phyloP scores from a whole-genome alignment of 1,284 basidiomycete genomes.

The Peniophora sp. region DNA sequence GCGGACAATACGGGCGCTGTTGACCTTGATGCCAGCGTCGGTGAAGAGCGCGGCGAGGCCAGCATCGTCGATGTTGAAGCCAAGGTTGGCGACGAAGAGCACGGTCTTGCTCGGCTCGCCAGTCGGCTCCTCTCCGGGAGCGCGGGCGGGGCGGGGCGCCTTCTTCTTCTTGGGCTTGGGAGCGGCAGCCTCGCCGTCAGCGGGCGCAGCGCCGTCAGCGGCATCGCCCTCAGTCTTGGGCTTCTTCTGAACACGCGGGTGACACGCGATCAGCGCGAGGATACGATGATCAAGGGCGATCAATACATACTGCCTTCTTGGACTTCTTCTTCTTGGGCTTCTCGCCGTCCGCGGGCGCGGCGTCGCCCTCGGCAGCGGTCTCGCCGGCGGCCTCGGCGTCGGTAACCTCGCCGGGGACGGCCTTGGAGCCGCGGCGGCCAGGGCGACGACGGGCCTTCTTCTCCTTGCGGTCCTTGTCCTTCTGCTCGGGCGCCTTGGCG shows the following conservation, averaged over 20 bases:
- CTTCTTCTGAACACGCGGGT: conserved; percentile 22
- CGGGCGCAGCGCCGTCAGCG: conserved; percentile 17
- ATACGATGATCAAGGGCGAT: conserved; percentile 9
- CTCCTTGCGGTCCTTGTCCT: conserved; percentile 75
- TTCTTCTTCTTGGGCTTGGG: conserved; percentile 59
- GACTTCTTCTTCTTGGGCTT: conserved; percentile 74
- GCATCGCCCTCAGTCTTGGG: conserved; percentile 30
- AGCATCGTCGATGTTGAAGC: conserved; percentile 83
- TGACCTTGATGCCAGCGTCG: conserved; percentile 72
- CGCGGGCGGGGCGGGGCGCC: conserved; percentile 48
- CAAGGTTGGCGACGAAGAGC: conserved; percentile 92
- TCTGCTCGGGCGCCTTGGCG: conserved; percentile 82
- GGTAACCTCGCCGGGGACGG: conserved; percentile 77
- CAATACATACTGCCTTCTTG: conserved; percentile 57
- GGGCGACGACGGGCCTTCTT: conserved; percentile 68
- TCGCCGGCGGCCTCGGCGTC: conserved; percentile 82
- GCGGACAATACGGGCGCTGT: conserved; percentile 81
- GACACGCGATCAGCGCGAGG: conserved; percentile 5
- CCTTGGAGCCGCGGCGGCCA: conserved; percentile 74
- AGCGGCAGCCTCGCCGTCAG: conserved; percentile 28
- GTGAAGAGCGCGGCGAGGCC: conserved; percentile 73
- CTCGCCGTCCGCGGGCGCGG: conserved; percentile 40
- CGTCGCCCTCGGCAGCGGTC: conserved; percentile 38
- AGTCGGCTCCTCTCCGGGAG: conserved; percentile 66
- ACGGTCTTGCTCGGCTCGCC: conserved; percentile 80